phyloP scores from a whole-genome alignment of 768 basidiomycete species.

The Hericium erinaceus region DNA sequence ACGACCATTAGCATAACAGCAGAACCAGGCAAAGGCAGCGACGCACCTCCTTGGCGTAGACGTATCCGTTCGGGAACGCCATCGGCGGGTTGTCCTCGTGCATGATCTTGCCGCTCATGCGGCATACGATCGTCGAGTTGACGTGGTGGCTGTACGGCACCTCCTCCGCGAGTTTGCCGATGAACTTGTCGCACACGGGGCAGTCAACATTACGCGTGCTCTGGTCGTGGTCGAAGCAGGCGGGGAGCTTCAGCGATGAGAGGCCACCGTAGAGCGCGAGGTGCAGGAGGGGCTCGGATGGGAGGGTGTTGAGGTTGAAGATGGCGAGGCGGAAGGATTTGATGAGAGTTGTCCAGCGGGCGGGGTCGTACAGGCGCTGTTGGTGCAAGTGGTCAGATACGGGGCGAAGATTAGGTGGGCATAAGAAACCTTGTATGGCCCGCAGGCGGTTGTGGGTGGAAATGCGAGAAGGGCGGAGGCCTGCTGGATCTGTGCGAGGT shows the following conservation, averaged over 20 bases:
- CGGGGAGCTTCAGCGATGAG: conserved; percentile 80
- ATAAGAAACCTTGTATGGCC: too few species aligned
- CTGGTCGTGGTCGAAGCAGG: conserved; percentile 61
- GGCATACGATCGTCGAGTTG: conserved; percentile 92
- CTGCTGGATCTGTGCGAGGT: conserved; percentile 66
- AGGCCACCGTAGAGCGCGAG: conserved; percentile 89
- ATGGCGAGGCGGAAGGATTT: conserved; percentile 79
- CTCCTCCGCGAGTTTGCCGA: conserved; percentile 70
- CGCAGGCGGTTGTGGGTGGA: conserved; percentile 57
- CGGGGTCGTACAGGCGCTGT: conserved; percentile 75
- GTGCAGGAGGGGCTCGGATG: conserved; percentile 78
- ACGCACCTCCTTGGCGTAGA: conserved; percentile 83
- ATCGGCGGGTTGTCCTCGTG: conserved; percentile 89
- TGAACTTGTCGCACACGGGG: conserved; percentile 77
- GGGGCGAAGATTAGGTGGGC: too few species aligned
- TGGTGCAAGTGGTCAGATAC: neutral
- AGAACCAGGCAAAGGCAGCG: neutral
- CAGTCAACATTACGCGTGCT: conserved; percentile 72
- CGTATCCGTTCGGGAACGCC: conserved; percentile 84
- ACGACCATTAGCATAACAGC: neutral
- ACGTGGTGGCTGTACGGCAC: conserved; percentile 91
- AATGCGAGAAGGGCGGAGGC: conserved; percentile 74
- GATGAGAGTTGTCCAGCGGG: conserved; percentile 69
- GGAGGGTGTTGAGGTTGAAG: conserved; percentile 79
- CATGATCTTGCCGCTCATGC: conserved; percentile 88